A percentile compares a stretch with the other conserved stretches of the same genome.
Conservation (phyloP, 352 stramenopile species). For the Blastocystis sp. region DNA sequence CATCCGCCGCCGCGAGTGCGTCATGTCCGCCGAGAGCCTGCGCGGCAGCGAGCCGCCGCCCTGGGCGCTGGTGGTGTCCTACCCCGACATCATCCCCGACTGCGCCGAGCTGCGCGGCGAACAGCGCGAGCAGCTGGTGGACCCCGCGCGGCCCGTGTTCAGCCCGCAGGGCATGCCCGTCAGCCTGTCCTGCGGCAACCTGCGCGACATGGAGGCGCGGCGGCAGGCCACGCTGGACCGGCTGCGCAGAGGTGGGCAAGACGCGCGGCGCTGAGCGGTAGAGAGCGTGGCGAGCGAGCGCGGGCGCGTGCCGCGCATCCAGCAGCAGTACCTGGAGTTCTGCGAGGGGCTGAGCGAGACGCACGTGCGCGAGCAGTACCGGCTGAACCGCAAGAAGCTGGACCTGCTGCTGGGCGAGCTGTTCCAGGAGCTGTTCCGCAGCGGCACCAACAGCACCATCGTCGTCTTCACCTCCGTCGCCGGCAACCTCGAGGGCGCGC, state of each 20-base stretch:
- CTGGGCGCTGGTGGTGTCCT: constrained; percentile 56
- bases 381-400: constrained; percentile 17
- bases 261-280: background rate
- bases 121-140: background rate
- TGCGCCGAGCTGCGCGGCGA: background rate
- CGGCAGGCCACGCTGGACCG: background rate
- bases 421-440: constrained; percentile 41
- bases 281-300: background rate
- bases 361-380: background rate
- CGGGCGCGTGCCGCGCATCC: background rate
- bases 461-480: constrained; percentile 24
- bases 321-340: constrained; percentile 2
- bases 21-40: constrained; percentile 28
- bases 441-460: constrained; percentile 6
- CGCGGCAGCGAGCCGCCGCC: constrained; percentile 45
- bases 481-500: constrained; percentile 37
- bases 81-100: constrained; percentile 41
- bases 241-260: background rate
- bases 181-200: constrained; percentile 14
- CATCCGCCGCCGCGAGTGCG: constrained; percentile 20
- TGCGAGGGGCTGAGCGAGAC: background rate
- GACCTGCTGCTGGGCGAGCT: constrained; percentile 43
- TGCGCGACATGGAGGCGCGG: background rate
- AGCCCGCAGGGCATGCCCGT: background rate
- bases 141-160: too few species aligned